Evolutionary conservation across 2,329 filamentous ascomycete genomes (phyloP), one percentile per base, ranked within the genome.

Genomic region (Epichloe hybrida): DNA sequence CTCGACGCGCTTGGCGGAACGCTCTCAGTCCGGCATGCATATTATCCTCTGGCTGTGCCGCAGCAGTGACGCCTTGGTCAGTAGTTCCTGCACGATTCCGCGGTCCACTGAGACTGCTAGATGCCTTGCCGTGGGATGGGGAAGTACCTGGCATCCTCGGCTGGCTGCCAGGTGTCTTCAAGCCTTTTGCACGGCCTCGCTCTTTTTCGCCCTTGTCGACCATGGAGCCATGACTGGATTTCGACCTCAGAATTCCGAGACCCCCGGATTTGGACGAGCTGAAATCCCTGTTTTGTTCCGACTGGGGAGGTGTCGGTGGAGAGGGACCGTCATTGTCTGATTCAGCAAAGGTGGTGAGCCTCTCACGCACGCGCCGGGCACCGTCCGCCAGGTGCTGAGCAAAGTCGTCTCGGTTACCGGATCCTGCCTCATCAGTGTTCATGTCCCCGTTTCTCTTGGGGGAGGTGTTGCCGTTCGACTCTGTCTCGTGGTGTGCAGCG

Each of bases 341-440:
- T 57, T 86, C 83, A 0, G 79, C 80, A 55, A 82, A 84, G 0
- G 78, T 83, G 7, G 80, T 85, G 43, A 90, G 69, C 56, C 80
- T 83, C 64, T 90, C 84, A 48, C 86, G 81, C 7, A 90, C 83
- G 1, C 83, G 77, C 34, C 79, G 78, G 50, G 84, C 80, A 15
- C 85, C 79, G 55, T 82, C 77, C 2, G 84, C 85, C 39, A 90
- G 74, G 59, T 88, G 83, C 49, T 75, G 80, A 17, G 83, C 81
- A 60, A 90, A 89, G 31, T 87, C 85, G 49, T 87, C 80, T 4
- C 76, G 74, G 49, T 83, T 80, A 31, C 72, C 42, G 7, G 41
- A 11, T 17, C 23, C 38, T 20, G 11, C 45, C n/a, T 41, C 51
- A 7, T 35, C 35, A 5, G 20, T 17, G n/a, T 20, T 42, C n/a